These are phyloP conservation scores for Myxozyma monticola DNA, from an alignment of 805 yeast genomes.

Conservation along the genomic window DNA sequence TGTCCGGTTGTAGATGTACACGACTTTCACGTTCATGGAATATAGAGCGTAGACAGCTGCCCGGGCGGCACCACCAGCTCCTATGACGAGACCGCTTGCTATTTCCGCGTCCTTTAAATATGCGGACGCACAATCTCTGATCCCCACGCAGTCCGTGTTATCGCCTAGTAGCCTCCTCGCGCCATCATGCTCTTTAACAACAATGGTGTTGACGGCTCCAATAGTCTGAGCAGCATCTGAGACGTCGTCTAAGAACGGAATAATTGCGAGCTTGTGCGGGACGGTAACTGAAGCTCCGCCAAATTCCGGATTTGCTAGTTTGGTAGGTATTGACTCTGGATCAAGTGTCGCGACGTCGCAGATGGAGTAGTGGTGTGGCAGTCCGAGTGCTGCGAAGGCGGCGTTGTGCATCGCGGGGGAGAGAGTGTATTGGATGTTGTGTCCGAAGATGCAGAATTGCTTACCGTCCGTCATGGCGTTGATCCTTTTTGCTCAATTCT, in stretches of 20 bases:
- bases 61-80: constrained; percentile 97
- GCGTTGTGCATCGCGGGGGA: constrained; percentile 87
- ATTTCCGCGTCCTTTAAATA: constrained; percentile 52
- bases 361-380: constrained; percentile 66
- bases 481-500: too few relatives aligned
- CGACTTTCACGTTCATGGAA: constrained; percentile 72
- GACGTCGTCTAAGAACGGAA: constrained; percentile 62
- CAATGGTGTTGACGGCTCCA: constrained; percentile 92
- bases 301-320: constrained; percentile 57
- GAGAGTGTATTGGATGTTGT: constrained; percentile 62
- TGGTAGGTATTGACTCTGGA: neutral
- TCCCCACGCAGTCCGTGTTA: constrained; percentile 96
- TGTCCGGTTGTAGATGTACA: constrained; percentile 82
- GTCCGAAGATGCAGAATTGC: constrained; percentile 38
- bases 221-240: constrained; percentile 76
- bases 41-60: constrained; percentile 89
- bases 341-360: constrained; percentile 19
- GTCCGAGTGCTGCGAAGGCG: constrained; percentile 68
- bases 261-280: constrained; percentile 83
- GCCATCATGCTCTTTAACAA: constrained; percentile 43
- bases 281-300: constrained; percentile 97
- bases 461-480: too few relatives aligned
- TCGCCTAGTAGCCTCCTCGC: constrained; percentile 53
- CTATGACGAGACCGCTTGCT: constrained; percentile 77
- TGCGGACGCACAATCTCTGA: constrained; percentile 65